Evolutionary conservation across 768 basidiomycete genomes (phyloP).

Genomic region (Roridomyces roridus): DNA sequence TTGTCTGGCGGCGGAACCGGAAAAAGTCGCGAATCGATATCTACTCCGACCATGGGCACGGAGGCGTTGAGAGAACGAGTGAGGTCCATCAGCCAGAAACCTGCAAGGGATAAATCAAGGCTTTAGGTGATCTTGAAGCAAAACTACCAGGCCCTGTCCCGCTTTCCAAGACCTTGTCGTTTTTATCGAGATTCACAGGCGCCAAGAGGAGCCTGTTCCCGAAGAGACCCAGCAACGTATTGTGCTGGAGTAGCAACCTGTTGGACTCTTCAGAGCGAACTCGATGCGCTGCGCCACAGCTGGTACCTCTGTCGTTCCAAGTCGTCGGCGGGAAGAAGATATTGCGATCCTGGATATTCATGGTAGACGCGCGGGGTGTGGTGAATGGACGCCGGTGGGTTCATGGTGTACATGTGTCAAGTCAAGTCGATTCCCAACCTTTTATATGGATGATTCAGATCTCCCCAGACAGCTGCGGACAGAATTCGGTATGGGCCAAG

Average conservation of each 20-base stretch:
- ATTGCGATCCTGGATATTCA: slow-evolving; percentile 19
- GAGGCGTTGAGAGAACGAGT: slow-evolving; percentile 13
- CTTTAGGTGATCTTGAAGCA: neutral
- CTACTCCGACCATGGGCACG: slow-evolving; percentile 20
- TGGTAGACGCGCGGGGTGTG: slow-evolving; percentile 18
- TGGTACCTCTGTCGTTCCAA: slow-evolving; percentile 18
- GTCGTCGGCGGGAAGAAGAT: slow-evolving; percentile 21
- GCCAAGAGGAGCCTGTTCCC: slow-evolving; percentile 16
- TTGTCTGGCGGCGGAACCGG: slow-evolving; percentile 10
- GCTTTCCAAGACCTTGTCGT: slow-evolving; percentile 16
- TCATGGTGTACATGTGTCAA: no score
- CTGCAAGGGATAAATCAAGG: neutral
- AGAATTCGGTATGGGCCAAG: no score
- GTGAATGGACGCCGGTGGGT: neutral
- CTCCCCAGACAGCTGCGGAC: no score
- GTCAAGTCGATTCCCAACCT: no score
- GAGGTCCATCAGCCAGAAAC: slow-evolving; percentile 13
- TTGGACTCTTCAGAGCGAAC: neutral
- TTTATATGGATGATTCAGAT: no score
- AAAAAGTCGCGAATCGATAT: slow-evolving; percentile 17
- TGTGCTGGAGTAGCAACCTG: slow-evolving; percentile 18
- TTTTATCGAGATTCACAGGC: slow-evolving; percentile 4
- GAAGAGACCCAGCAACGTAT: slow-evolving; percentile 12
- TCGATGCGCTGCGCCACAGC: no score
- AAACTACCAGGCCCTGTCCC: slow-evolving; percentile 18